Percentiles rank a stretch among this genome's conserved stretches.
Conservation (phyloP, 2,329 filamentous ascomycete species). For the Fusarium paranaense region DNA sequence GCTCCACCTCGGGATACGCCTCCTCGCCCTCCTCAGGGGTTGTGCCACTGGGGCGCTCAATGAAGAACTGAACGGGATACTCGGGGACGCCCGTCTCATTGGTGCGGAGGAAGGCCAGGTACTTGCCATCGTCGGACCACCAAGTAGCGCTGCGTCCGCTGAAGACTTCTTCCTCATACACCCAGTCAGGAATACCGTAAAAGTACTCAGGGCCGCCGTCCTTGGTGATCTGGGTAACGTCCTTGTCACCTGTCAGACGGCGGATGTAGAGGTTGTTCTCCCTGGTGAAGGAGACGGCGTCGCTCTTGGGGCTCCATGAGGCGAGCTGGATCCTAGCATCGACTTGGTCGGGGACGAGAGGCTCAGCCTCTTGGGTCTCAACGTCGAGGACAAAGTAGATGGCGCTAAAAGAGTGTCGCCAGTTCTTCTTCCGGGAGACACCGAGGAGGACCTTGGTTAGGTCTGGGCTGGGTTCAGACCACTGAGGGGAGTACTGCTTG, state of each 20-base stretch:
- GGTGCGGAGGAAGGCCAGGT: conserved; percentile 90
- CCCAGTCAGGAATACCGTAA: conserved; percentile 97
- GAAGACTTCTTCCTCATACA: conserved; percentile 81
- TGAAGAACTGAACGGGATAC: conserved; percentile 93
- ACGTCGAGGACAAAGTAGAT: conserved; percentile 95
- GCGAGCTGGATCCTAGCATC: conserved; percentile 82
- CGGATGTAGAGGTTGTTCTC: conserved; percentile 92
- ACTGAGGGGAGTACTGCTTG: conserved; percentile 65
- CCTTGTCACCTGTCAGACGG: conserved; percentile 62
- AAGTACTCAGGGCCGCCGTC: conserved; percentile 92
- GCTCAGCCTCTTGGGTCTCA: conserved; percentile 78
- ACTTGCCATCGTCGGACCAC: conserved; percentile 94
- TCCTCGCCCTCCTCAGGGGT: conserved; percentile 77
- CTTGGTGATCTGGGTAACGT: conserved; percentile 79
- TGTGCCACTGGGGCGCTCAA: conserved; percentile 84
- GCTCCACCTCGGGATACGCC: conserved; percentile 86
- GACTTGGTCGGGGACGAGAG: conserved; percentile 77
- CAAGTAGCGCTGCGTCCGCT: conserved; percentile 84
- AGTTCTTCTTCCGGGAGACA: conserved; percentile 79
- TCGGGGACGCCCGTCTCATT: conserved; percentile 93
- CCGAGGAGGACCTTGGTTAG: conserved; percentile 88
- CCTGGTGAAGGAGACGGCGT: conserved; percentile 89
- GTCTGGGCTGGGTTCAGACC: conserved; percentile 82
- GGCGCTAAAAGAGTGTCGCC: conserved; percentile 89
- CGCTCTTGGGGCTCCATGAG: conserved; percentile 87